These are phyloP conservation scores for Trichoderma sp. DNA, from an alignment of 2,329 filamentous ascomycete species.

Conservation along the genomic window DNA sequence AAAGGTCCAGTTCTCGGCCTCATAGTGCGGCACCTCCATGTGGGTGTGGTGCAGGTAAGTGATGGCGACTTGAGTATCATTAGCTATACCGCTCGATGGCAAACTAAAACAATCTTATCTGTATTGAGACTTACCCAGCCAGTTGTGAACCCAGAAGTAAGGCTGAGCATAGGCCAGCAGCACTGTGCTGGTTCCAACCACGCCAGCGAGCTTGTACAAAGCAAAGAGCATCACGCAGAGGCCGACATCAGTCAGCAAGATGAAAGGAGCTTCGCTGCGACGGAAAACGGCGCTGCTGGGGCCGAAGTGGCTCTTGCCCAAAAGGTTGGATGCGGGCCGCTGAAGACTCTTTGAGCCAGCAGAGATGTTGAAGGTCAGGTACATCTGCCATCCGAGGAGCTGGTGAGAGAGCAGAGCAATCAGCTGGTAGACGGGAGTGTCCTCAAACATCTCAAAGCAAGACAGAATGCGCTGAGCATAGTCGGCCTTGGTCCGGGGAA, in stretches of 20 bases:
- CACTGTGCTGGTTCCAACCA: constrained; percentile 48
- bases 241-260: constrained; percentile 62
- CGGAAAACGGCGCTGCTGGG: constrained; percentile 63
- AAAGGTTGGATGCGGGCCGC: constrained; percentile 30
- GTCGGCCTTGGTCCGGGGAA: constrained; percentile 10
- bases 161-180: constrained; percentile 63
- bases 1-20: constrained; percentile 60
- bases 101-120: neutral
- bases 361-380: constrained; percentile 62
- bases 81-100: neutral
- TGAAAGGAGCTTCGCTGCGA: constrained; percentile 55
- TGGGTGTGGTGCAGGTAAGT: constrained; percentile 68
- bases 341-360: constrained; percentile 9
- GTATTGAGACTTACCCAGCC: constrained; percentile 54
- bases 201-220: constrained; percentile 58
- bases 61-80: constrained; percentile 59
- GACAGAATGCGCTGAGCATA: constrained; percentile 28
- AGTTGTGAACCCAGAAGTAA: constrained; percentile 71
- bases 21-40: constrained; percentile 49
- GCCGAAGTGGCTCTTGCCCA: constrained; percentile 58
- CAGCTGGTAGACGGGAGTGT: constrained; percentile 60
- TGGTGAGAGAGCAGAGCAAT: constrained; percentile 61
- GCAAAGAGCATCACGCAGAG: constrained; percentile 52
- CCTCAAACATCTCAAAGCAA: constrained; percentile 59
- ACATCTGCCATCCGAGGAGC: constrained; percentile 64